A percentile compares a stretch with the other conserved stretches of the same genome.
Evolutionary conservation across 129 eudicot species (phyloP).

Genomic region (Logfia minima): DNA sequence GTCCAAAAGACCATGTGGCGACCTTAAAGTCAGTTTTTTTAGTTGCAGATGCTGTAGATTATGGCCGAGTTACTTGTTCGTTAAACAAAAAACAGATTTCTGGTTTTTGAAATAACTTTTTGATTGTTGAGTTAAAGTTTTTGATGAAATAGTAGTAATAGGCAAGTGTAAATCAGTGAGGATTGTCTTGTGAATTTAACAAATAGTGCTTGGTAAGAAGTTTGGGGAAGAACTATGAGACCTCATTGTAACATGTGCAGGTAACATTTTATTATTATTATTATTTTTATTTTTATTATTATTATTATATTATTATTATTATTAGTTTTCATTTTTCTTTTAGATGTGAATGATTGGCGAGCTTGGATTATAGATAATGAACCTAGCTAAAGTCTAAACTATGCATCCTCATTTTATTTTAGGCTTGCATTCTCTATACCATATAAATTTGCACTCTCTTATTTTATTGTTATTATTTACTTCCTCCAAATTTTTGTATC

Average conservation of each 20-base stretch:
- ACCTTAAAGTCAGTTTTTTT: conserved; percentile 40
- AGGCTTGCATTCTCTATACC: too few species aligned
- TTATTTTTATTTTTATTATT: not conserved
- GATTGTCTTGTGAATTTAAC: conserved; percentile 18
- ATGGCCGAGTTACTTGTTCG: conserved; percentile 16
- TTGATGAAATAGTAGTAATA: conserved; percentile 31
- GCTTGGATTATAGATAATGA: not conserved
- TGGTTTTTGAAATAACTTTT: conserved; percentile 8
- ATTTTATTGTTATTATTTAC: too few species aligned
- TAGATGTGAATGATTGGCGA: not conserved
- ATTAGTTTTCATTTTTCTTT: not conserved
- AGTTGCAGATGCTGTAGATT: conserved; percentile 10
- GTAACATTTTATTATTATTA: not conserved
- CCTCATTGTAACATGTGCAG: conserved; percentile 21
- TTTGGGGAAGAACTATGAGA: conserved; percentile 1
- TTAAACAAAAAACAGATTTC: conserved; percentile 13
- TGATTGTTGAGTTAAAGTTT: conserved; percentile 16
- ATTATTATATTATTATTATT: not conserved
- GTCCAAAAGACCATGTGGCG: conserved; percentile 90
- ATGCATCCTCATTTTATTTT: too few species aligned
- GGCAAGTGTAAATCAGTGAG: conserved; percentile 39
- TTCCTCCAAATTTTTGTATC: not conserved
- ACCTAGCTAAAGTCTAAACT: too few species aligned
- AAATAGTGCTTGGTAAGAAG: conserved; percentile 5
- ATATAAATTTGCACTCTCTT: too few species aligned